Percentiles rank a stretch among this genome's conserved stretches.
Conservation (phyloP, 2,329 filamentous ascomycete genomes). For the Trichoderma atrobrunneum region DNA sequence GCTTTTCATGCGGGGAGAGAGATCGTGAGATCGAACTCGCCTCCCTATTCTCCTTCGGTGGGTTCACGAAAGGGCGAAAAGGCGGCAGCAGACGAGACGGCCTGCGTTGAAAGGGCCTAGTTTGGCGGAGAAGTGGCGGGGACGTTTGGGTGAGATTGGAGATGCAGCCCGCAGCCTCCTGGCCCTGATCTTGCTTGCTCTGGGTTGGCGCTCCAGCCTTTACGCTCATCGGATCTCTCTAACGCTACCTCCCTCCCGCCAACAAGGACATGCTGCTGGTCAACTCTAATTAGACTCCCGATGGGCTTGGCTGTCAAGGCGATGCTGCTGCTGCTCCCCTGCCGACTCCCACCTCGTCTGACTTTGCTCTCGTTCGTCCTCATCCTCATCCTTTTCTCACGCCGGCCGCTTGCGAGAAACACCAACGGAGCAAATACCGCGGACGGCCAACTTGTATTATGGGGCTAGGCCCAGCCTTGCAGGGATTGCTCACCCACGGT, state of each 20-base stretch:
- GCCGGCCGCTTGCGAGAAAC: background rate
- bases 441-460: conserved; percentile 1
- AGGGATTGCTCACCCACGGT: conserved; percentile 15
- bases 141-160: conserved; percentile 11
- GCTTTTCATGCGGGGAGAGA: conserved; percentile 7
- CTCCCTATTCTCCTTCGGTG: conserved; percentile 4
- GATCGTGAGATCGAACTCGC: conserved; percentile 13
- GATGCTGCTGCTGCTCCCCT: background rate
- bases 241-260: conserved; percentile 16
- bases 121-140: conserved; percentile 13
- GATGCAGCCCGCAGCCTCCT: conserved; percentile 2
- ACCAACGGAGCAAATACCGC: conserved; percentile 8
- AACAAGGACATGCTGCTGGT: conserved; percentile 12
- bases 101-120: background rate
- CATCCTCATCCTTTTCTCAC: background rate
- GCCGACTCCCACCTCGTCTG: background rate
- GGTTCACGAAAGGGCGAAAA: background rate
- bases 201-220: conserved; percentile 15
- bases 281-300: conserved; percentile 8
- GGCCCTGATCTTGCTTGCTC: conserved; percentile 16
- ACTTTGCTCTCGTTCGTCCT: background rate
- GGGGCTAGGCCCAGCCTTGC: conserved; percentile 4
- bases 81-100: background rate
- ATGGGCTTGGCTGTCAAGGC: background rate
- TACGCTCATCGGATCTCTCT: conserved; percentile 12